Base-by-base conservation (phyloP, 1,284 basidiomycete species). In the Naganishia albida region DNA sequence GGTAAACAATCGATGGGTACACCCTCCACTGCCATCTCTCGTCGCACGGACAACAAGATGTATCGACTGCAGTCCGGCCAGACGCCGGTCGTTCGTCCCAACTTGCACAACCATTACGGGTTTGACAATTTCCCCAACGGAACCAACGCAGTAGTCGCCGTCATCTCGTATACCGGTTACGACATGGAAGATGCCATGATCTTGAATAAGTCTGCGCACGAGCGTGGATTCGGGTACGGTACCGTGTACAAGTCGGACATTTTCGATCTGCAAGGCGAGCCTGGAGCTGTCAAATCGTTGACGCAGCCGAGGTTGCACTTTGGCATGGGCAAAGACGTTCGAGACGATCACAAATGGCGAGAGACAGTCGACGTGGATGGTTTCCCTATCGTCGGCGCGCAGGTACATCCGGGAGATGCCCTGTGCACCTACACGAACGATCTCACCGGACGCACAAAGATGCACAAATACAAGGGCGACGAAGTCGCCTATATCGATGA, bases 121-220 rank as follows among this genome's bases (percentile, higher is more conserved):
- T 97, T 99, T 88, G 96, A 99, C 79, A 88, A 91, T 57, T 99
- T 94, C 84, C 96, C 96, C 1, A 99, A 96, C 75, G 96, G 95
- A 18, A 97, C 91, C 49, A 99, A 99, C 78, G 96, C 96, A 18
- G 85, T 99, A 65, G 96, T 99, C 60, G 96, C 96, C 25, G 96
- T 99, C 76, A 98, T 99, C 72, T 99, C 96, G 0, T 99, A 99
- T 79, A 99, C 96, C 0, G 96, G 96, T 7, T 99, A 99, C 80
- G 96, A 99, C 78, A 99, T 99, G 96, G 96, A 99, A 81, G 96
- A 99, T 74, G 96, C 96, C 68, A 99, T 99, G 96, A 99, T 99
- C 72, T 81, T 99, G 62, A 99, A 99, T 82, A 99, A 99, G 82
- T 98, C 93, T 3, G 90, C 93, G 3, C 93, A 99, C 77, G 96